phyloP scores from a whole-genome alignment of 129 eudicot genomes.

The Ambrosia trifida region DNA sequence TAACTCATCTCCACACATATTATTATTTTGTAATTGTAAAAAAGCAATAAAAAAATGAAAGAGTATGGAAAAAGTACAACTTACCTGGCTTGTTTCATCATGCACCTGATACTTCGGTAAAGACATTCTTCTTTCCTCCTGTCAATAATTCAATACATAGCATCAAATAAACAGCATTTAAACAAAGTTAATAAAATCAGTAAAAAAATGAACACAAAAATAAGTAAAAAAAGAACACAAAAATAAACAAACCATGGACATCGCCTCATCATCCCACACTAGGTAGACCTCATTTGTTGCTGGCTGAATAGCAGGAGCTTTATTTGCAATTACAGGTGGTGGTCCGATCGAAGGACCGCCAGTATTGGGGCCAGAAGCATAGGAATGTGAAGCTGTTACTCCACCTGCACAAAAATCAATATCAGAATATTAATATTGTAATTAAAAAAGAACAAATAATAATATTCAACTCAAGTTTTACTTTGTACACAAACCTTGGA shows the following conservation, averaged over 20 bases:
- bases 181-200: neutral
- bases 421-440: constrained; percentile 1
- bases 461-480: neutral
- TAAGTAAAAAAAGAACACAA: neutral
- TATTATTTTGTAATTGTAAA: constrained; percentile 32
- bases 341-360: constrained; percentile 98
- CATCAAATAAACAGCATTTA: neutral
- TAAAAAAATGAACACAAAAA: neutral
- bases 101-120: constrained; percentile 98
- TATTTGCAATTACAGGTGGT: constrained; percentile 93
- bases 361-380: constrained; percentile 99
- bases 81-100: constrained; percentile 99
- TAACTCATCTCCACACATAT: constrained; percentile 38
- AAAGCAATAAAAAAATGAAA: constrained; percentile 27
- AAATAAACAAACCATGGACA: constrained; percentile 81
- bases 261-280: constrained; percentile 98
- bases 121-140: constrained; percentile 99
- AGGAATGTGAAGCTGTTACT: constrained; percentile 68
- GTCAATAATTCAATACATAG: constrained; percentile 15
- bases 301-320: constrained; percentile 76
- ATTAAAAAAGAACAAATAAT: neutral
- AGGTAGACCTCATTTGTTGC: constrained; percentile 89
- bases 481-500: constrained; percentile 62
- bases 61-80: constrained; percentile 47
- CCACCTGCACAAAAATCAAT: constrained; percentile 42